Percentiles rank a stretch among this genome's conserved stretches.
Conservation (phyloP, 139 green algal genomes). For the Yamagishiella unicocca region DNA sequence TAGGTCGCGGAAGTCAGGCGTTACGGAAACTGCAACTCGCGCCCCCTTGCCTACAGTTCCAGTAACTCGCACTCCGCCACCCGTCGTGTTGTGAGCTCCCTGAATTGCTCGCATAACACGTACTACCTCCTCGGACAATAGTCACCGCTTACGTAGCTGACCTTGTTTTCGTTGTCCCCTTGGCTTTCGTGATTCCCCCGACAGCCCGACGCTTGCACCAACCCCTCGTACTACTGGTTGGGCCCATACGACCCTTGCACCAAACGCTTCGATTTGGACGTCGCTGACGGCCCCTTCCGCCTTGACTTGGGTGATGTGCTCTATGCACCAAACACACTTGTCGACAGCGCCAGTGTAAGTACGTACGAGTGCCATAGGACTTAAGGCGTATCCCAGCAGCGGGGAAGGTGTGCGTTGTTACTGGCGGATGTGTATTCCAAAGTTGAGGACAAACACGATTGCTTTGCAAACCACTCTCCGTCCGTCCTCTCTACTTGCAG, state of each 20-base stretch:
- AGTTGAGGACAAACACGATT: background rate
- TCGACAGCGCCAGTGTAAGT: slow-evolving; percentile 27
- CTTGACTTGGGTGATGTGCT: slow-evolving; percentile 77
- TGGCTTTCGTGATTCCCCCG: slow-evolving; percentile 25
- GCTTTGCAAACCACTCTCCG: too few relatives aligned
- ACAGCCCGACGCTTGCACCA: slow-evolving; percentile 72
- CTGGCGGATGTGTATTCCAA: too few relatives aligned
- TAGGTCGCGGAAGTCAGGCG: too few relatives aligned
- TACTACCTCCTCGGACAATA: too few relatives aligned
- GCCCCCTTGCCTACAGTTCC: too few relatives aligned
- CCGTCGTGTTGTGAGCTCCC: too few relatives aligned
- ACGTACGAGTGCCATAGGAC: background rate
- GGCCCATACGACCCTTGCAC: slow-evolving; percentile 32
- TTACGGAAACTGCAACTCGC: too few relatives aligned
- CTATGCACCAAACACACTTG: slow-evolving; percentile 76
- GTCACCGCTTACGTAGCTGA: too few relatives aligned
- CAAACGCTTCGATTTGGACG: slow-evolving; percentile 30
- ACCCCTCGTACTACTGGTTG: slow-evolving; percentile 74
- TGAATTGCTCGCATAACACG: too few relatives aligned
- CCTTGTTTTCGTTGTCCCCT: background rate
- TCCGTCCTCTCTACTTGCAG: slow-evolving; percentile 47
- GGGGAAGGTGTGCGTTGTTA: too few relatives aligned
- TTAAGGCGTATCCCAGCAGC: too few relatives aligned
- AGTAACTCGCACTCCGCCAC: too few relatives aligned
- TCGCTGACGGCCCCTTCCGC: slow-evolving; percentile 58